These are phyloP conservation scores for Coleophoma eucalyptorum DNA, from an alignment of 2,329 filamentous ascomycete genomes.

Conservation along the genomic window DNA sequence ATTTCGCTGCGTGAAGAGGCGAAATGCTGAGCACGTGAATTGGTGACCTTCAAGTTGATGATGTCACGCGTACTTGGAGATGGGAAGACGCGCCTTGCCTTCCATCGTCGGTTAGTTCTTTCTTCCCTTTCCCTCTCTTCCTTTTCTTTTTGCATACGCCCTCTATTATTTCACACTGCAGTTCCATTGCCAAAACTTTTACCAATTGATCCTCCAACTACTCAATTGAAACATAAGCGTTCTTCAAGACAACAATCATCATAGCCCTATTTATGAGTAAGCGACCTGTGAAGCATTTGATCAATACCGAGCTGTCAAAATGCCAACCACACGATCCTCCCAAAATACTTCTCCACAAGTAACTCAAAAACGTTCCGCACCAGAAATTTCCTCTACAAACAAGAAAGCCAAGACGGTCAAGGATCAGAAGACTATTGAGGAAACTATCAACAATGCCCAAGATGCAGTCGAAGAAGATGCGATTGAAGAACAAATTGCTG, in stretches of 20 bases:
- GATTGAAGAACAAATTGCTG: background rate
- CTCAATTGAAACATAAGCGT: background rate
- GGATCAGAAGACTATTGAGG: slow-evolving; percentile 25
- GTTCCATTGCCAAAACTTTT: background rate
- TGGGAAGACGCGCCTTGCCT: background rate
- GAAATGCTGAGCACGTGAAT: background rate
- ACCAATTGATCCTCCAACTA: background rate
- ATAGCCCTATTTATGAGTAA: background rate
- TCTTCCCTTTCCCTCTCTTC: background rate
- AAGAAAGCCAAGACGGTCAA: slow-evolving; percentile 14
- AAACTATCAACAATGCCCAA: slow-evolving; percentile 8
- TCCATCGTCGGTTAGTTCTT: background rate
- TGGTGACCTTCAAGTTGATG: background rate
- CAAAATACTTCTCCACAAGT: background rate
- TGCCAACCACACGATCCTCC: background rate
- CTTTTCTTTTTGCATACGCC: background rate
- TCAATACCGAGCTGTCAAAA: background rate
- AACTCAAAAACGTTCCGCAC: background rate
- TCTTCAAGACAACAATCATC: background rate
- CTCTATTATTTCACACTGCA: background rate
- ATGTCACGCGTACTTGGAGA: background rate
- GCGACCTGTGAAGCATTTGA: background rate
- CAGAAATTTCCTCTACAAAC: slow-evolving; percentile 21
- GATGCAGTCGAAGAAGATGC: slow-evolving; percentile 17
- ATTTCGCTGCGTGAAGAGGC: background rate